Base-by-base conservation (phyloP, 345 rosid species). In the Toxicodendron radicans region DNA sequence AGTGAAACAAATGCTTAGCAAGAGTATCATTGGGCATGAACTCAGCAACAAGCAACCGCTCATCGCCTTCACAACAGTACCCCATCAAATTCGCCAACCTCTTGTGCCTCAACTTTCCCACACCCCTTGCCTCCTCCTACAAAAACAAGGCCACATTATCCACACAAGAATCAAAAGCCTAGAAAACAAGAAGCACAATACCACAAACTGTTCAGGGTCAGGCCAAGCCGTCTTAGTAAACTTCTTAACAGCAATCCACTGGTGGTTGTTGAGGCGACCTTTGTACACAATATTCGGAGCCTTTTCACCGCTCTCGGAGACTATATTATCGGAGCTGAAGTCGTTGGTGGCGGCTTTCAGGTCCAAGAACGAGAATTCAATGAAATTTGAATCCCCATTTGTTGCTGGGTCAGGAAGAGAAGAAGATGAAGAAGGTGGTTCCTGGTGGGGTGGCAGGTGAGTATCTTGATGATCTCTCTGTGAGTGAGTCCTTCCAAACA, bases 1-100 rank as follows among this genome's bases (percentile, higher is more conserved):
- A 90, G 78, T 93, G 98, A 58, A 96, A 96, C 74, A 96, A 86
- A 87, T 92, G 98, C 87, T 93, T 96, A 46, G 99, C 89, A 54
- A 96, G 95, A 64, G 97, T 96, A 77, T 96, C 98, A 78, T 96
- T 93, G 61, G 98, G 92, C 99, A 96, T 92, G 83, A 81, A 92
- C 79, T 96, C 98, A 64, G 99, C 98, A 74, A 96, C 97, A 69
- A 96, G 98, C 76, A 96, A 87, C 84, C 99, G 87, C 73, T 96
- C 98, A 73, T 93, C 98, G 57, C 94, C 98, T 81, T 93, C 97
- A 77, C 94, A 90, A 88, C 97, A 96, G 58, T 93, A 96, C 10
- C 99, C 99, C 73, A 93, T 92, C 88, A 96, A 91, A 87, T 90
- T 96, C 4, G 98, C 98, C 54, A 96, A 76, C 73, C 91, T 86